Evolutionary conservation across 306 rosid genomes (phyloP).

Genomic region (Quercus glauca): DNA sequence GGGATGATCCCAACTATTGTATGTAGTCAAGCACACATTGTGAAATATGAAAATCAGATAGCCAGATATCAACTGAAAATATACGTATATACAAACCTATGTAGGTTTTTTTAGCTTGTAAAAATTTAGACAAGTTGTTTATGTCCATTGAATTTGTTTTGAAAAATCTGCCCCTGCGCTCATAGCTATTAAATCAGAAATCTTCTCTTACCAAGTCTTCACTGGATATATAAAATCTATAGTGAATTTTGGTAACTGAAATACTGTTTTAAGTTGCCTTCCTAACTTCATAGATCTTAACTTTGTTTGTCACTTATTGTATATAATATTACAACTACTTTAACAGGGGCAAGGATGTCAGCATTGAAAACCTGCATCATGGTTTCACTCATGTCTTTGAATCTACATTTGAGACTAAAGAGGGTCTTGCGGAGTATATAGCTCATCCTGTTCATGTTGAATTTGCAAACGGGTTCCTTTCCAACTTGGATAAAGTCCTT

Average conservation of each 20-base stretch:
- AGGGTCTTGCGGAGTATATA: conserved; percentile 69
- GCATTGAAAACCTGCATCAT: conserved; percentile 73
- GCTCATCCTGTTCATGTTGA: conserved; percentile 78
- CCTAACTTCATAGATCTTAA: not conserved
- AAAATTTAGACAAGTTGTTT: not conserved
- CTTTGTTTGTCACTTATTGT: not conserved
- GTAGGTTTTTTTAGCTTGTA: not conserved
- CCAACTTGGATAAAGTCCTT: conserved; percentile 55
- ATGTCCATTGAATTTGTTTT: not conserved
- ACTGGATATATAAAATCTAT: not conserved
- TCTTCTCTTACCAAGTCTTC: not conserved
- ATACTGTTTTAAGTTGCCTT: not conserved
- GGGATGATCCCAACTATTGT: not conserved
- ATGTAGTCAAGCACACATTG: not conserved
- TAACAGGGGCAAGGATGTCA: conserved; percentile 73
- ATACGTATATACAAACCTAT: not conserved
- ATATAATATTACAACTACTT: not conserved
- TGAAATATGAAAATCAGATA: not conserved
- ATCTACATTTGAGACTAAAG: conserved; percentile 76
- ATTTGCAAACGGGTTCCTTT: conserved; percentile 50
- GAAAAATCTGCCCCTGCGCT: not conserved
- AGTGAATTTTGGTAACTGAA: not conserved
- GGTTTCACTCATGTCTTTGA: conserved; percentile 88
- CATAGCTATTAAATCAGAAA: not conserved
- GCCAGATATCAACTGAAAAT: not conserved